phyloP scores from a whole-genome alignment of 78 protist species.

The Polysphondylium violaceum region DNA sequence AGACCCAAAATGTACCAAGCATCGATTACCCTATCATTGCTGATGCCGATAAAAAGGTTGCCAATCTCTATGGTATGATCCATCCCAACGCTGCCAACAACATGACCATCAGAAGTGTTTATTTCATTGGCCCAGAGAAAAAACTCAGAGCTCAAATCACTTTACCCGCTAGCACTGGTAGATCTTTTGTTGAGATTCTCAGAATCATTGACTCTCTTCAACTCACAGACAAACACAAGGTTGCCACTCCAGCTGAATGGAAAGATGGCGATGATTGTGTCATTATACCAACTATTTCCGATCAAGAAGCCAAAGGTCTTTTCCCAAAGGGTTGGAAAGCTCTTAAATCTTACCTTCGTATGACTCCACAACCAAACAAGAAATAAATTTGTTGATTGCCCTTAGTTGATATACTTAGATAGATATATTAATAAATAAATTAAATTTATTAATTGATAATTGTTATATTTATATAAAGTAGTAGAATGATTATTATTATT shows the following conservation, averaged over 20 bases:
- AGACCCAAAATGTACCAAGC: conserved; percentile 56
- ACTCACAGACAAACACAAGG: conserved; percentile 82
- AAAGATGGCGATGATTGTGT: conserved; percentile 81
- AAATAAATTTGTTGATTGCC: too few species aligned
- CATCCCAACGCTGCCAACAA: conserved; percentile 68
- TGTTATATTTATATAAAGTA: too few species aligned
- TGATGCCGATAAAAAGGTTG: conserved; percentile 76
- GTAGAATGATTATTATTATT: too few species aligned
- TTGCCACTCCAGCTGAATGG: conserved; percentile 93
- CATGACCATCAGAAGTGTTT: conserved; percentile 82
- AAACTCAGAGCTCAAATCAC: conserved; percentile 82
- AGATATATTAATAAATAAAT: background rate
- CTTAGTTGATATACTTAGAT: background rate
- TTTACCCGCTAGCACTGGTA: conserved; percentile 86
- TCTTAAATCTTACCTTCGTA: conserved; percentile 44
- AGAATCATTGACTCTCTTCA: conserved; percentile 90
- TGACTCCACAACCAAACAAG: conserved; percentile 45
- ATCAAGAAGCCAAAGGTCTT: conserved; percentile 70
- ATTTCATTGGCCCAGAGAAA: conserved; percentile 81
- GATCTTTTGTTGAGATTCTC: conserved; percentile 83
- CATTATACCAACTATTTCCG: conserved; percentile 76
- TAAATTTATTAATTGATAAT: too few species aligned
- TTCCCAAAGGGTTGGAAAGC: conserved; percentile 77
- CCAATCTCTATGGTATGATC: conserved; percentile 87
- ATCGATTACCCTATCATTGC: conserved; percentile 90